Evolutionary conservation across 2,329 filamentous ascomycete species (phyloP).

Genomic region (Teratosphaeria viscida): DNA sequence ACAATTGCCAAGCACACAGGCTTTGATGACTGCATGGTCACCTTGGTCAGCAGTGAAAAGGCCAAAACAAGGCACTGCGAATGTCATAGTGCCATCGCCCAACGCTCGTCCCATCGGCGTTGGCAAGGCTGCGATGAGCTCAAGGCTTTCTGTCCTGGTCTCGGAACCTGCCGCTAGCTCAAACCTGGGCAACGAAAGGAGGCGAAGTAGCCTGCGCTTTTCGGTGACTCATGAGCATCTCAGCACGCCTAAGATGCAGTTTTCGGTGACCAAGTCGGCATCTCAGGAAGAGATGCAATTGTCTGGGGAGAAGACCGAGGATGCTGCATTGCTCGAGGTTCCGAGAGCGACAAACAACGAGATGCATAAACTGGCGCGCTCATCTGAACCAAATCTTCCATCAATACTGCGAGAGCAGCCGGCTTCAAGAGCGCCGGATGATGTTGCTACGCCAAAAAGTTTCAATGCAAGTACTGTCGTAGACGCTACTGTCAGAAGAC

Average conservation of each 20-base stretch:
- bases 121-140: background rate
- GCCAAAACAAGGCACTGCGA: background rate
- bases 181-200: background rate
- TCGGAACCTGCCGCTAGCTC: background rate
- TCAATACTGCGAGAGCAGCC: background rate
- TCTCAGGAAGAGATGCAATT: background rate
- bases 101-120: background rate
- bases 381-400: background rate
- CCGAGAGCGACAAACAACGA: background rate
- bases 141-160: background rate
- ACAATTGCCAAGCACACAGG: slow-evolving; percentile 32
- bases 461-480: background rate
- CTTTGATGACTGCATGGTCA: slow-evolving; percentile 31
- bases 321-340: background rate
- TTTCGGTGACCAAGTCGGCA: background rate
- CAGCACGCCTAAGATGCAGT: background rate
- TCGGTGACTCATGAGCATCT: slow-evolving; percentile 1
- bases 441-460: background rate
- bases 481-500: background rate
- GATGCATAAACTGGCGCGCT: background rate
- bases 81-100: background rate
- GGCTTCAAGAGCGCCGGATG: background rate
- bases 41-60: slow-evolving; percentile 34
- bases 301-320: background rate
- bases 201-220: slow-evolving; percentile 17